These are phyloP conservation scores for Aspergillus ruber DNA, from an alignment of 2,329 filamentous ascomycete species.

Conservation along the genomic window DNA sequence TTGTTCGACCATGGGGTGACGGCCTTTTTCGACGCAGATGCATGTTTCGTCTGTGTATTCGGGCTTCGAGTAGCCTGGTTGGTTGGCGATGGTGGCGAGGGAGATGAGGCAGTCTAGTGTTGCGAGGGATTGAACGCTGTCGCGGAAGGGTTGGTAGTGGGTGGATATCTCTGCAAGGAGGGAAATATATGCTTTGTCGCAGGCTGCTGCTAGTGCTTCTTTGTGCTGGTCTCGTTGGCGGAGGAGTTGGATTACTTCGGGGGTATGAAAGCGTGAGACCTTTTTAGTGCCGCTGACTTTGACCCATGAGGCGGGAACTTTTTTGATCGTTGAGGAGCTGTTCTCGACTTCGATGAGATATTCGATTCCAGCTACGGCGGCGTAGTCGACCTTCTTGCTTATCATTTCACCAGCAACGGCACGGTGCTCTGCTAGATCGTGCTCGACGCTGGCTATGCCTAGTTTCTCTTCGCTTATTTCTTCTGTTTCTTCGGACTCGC, in stretches of 20 bases:
- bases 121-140: conserved; percentile 78
- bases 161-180: conserved; percentile 68
- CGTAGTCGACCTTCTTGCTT: conserved; percentile 67
- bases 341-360: conserved; percentile 92
- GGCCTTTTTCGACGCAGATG: conserved; percentile 66
- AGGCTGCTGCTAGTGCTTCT: conserved; percentile 85
- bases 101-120: conserved; percentile 86
- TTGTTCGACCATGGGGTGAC: conserved; percentile 95
- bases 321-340: conserved; percentile 61
- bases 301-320: conserved; percentile 86
- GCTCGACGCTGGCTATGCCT: conserved; percentile 84
- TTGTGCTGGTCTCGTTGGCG: conserved; percentile 90
- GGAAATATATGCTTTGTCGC: conserved; percentile 70
- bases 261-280: conserved; percentile 86
- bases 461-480: conserved; percentile 83
- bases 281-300: conserved; percentile 96
- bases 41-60: conserved; percentile 58
- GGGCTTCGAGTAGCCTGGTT: conserved; percentile 83
- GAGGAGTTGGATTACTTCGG: conserved; percentile 75
- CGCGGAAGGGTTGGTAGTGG: conserved; percentile 85
- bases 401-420: conserved; percentile 64
- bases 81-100: conserved; percentile 72
- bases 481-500: conserved; percentile 79
- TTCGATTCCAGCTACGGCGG: conserved; percentile 82
- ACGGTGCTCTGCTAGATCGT: conserved; percentile 75